A percentile compares a stretch with the other conserved stretches of the same genome.
phyloP scores from a whole-genome alignment of 2,329 filamentous ascomycete genomes.

The Xylaria sp. region DNA sequence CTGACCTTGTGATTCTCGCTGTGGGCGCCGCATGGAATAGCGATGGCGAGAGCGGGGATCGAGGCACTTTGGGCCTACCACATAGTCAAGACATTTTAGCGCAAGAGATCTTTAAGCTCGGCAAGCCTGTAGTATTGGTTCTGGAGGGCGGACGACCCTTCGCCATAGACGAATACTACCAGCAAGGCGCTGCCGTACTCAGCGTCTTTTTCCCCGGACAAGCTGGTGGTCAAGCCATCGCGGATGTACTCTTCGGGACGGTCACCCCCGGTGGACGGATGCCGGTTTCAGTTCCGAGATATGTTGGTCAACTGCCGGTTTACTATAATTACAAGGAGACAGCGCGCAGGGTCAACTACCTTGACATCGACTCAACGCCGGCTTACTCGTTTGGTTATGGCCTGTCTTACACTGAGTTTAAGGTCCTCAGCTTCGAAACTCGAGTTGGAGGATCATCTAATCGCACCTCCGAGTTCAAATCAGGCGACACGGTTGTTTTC shows the following conservation, averaged over 20 bases:
- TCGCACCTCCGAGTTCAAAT: conserved; percentile 37
- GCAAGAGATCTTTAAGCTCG: conserved; percentile 51
- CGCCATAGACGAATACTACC: conserved; percentile 54
- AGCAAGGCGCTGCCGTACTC: conserved; percentile 54
- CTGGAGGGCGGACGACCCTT: conserved; percentile 57
- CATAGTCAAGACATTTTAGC: conserved; percentile 54
- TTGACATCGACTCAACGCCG: conserved; percentile 49
- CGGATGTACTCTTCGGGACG: conserved; percentile 51
- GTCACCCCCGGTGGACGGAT: conserved; percentile 51
- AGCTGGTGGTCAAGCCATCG: conserved; percentile 51
- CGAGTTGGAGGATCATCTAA: conserved; percentile 5
- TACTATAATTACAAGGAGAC: conserved; percentile 52
- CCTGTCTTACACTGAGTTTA: conserved; percentile 51
- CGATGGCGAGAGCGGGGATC: conserved; percentile 57
- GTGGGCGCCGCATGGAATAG: conserved; percentile 58
- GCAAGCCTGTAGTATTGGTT: conserved; percentile 56
- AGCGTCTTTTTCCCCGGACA: conserved; percentile 53
- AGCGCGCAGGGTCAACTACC: conserved; percentile 46
- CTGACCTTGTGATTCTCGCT: conserved; percentile 55
- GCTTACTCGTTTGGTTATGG: conserved; percentile 53
- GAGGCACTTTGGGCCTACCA: conserved; percentile 53
- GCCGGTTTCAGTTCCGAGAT: conserved; percentile 51
- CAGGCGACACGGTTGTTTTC: conserved; percentile 52
- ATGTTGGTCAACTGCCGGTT: conserved; percentile 52
- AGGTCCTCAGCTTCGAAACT: conserved; percentile 45